Conservation (phyloP, 31 red algal species). For the Endocladia muricata region DNA sequence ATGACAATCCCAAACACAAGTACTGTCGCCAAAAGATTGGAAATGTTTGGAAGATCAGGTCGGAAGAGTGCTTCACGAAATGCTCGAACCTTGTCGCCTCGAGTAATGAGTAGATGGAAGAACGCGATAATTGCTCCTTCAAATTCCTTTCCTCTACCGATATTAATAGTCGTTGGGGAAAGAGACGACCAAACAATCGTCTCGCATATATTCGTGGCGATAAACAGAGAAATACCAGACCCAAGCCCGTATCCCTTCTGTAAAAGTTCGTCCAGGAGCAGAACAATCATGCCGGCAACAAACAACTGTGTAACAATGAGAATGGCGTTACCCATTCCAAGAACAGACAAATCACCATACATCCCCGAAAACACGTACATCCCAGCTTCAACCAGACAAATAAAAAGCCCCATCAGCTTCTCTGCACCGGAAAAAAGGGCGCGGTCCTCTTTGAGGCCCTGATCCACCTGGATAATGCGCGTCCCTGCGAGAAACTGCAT, state of each 20-base stretch:
- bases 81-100: conserved; percentile 85
- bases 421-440: conserved; percentile 92
- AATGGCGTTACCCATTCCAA: conserved; percentile 87
- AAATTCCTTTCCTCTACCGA: conserved; percentile 95
- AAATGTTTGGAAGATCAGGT: conserved; percentile 94
- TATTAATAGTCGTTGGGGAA: conserved; percentile 94
- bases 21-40: conserved; percentile 90
- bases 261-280: conserved; percentile 94
- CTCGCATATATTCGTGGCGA: conserved; percentile 98
- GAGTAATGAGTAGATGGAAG: conserved; percentile 94
- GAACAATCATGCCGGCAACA: conserved; percentile 89
- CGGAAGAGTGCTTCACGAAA: conserved; percentile 95
- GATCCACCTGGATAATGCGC: conserved; percentile 94
- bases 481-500: conserved; percentile 97
- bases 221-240: conserved; percentile 97
- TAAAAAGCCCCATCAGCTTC: conserved; percentile 91
- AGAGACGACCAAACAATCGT: conserved; percentile 96
- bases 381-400: conserved; percentile 80
- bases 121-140: conserved; percentile 98
- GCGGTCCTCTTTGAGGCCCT: conserved; percentile 85
- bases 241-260: conserved; percentile 99
- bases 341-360: conserved; percentile 87
- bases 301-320: conserved; percentile 94
- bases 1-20: conserved; percentile 98
- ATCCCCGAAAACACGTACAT: conserved; percentile 96